Conservation (phyloP, 225 moss, liverwort and hornwort genomes). For the Marchantia polymorpha region DNA sequence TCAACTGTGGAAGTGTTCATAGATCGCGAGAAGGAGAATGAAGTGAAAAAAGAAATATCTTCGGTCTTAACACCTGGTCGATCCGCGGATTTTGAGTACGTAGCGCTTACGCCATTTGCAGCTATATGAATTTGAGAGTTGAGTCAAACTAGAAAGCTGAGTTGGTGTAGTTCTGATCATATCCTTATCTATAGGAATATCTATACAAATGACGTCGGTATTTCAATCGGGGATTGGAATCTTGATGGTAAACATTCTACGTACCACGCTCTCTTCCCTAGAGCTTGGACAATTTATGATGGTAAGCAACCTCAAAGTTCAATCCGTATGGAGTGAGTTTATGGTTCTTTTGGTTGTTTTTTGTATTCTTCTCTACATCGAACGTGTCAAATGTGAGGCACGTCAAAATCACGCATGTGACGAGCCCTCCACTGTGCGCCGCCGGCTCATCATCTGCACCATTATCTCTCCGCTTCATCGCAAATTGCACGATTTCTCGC, state of each 20-base stretch:
- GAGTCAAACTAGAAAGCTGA: too few species aligned
- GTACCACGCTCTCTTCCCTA: constrained; percentile 94
- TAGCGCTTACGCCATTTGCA: not conserved
- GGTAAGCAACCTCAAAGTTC: constrained; percentile 35
- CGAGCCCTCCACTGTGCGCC: too few species aligned
- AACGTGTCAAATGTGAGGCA: too few species aligned
- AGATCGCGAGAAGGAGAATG: constrained; percentile 63
- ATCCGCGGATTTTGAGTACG: constrained; percentile 33
- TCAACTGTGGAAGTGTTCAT: constrained; percentile 63
- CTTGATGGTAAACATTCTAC: constrained; percentile 86
- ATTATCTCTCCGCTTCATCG: too few species aligned
- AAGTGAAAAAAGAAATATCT: constrained; percentile 61
- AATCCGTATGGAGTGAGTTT: not conserved
- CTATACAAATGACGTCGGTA: constrained; percentile 57
- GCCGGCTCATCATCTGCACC: too few species aligned
- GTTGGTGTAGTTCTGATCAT: constrained; percentile 1
- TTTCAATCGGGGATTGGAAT: constrained; percentile 99
- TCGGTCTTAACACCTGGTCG: constrained; percentile 80
- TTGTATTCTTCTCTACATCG: not conserved
- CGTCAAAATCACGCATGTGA: too few species aligned
- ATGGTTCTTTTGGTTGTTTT: too few species aligned
- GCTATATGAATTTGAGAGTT: too few species aligned
- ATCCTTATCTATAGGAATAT: constrained; percentile 11
- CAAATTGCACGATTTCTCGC: too few species aligned
- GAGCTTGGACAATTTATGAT: constrained; percentile 99